Base-by-base conservation (phyloP, 2,329 filamentous ascomycete genomes). In the Curvularia spicifera region DNA sequence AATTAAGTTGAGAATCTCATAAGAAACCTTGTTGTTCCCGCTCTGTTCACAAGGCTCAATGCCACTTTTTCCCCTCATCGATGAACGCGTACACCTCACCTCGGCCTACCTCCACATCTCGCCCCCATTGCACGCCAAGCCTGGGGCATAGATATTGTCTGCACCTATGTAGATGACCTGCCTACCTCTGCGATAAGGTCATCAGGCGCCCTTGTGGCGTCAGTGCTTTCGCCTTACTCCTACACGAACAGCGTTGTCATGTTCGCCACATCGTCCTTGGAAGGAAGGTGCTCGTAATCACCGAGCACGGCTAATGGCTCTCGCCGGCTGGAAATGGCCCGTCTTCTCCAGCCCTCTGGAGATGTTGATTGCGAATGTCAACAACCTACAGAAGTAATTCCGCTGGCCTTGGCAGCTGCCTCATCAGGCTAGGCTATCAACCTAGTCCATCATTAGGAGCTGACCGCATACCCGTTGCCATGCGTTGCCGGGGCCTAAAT, bases 351-450 rank as follows among this genome's bases (percentile, higher is more conserved):
- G 51, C 50, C 53, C 53, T 55, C 49, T 26, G 26, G 7, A 47
- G 42, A 46, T 20, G 26, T 33, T 15, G 29, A 29, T 28, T 31
- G 39, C 56, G 7, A 29, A 24, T 43, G 51, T 39, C 48, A 56
- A 39, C 50, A 39, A 49, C 24, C 50, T 29, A 7, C 47, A 42
- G 26, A 37, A 59, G 57, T 40, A 57, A 58, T 57, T 47, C 55
- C 50, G 52, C 35, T n/a, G 3, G 13, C 45, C 63, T 69, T 69
- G 65, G 66, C 67, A 60, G 66, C 66, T 70, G 60, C 66, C 65
- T 60, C 12, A 60, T 63, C 10, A 18, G 64, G 60, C 49, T 53
- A 60, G 9, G 8, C 53, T 48, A 52, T 53, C 57, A 10, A 1
- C 28, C 9, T 31, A 31, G 28, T 8, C 26, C 28, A 31, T 31